Conservation (phyloP, 1,284 basidiomycete species). For the Papiliotrema terrestris region DNA sequence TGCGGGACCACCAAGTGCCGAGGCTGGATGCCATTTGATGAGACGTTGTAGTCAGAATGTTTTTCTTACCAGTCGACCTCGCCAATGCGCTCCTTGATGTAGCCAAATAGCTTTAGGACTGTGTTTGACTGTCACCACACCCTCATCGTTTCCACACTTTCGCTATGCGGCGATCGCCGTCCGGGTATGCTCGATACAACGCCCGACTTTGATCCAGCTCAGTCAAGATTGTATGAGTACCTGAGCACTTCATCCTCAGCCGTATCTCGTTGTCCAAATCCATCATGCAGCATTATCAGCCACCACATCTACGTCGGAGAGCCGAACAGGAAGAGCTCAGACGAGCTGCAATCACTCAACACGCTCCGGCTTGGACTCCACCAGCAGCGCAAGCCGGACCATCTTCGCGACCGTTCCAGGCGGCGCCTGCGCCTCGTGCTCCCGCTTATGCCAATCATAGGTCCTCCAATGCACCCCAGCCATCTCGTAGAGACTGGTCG, state of each 20-base stretch:
- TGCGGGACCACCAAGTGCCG: constrained; percentile 23
- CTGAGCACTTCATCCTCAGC: neutral
- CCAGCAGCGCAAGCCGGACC: neutral
- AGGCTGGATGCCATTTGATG: constrained; percentile 36
- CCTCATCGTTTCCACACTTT: no score
- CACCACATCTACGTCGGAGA: constrained; percentile 10
- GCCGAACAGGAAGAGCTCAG: neutral
- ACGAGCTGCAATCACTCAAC: neutral
- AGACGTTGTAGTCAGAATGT: constrained; percentile 13
- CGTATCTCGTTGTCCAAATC: neutral
- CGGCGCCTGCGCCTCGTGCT: no score
- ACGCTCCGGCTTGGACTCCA: neutral
- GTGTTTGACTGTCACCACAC: neutral
- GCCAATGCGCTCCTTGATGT: no score
- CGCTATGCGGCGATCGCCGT: no score
- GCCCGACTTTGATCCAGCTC: neutral
- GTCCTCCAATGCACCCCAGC: neutral
- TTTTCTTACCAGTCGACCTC: neutral
- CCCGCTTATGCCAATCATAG: no score
- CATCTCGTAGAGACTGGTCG: constrained; percentile 4
- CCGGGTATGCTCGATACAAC: neutral
- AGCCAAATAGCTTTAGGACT: neutral
- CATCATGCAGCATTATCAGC: constrained; percentile 13
- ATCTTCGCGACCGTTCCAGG: neutral
- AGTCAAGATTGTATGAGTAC: neutral